Evolutionary conservation across 2,329 filamentous ascomycete species (phyloP).

Genomic region (Simplicillium aogashimaense): DNA sequence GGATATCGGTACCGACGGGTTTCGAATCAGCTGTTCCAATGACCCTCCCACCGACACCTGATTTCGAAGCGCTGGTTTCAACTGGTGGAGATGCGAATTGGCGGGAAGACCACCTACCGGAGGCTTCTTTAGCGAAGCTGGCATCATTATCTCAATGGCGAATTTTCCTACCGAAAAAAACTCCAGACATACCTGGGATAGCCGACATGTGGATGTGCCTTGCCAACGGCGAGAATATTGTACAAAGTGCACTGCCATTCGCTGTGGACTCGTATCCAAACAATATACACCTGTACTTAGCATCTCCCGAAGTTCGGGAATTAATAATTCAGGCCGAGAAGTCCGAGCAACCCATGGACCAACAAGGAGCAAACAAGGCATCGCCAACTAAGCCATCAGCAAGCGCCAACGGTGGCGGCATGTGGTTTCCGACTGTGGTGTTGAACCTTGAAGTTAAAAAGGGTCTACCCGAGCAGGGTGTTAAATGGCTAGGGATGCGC

Average conservation of each 20-base stretch:
- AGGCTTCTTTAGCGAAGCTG: background rate
- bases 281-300: background rate
- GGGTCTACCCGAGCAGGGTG: constrained; percentile 51
- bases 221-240: constrained; percentile 47
- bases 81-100: constrained; percentile 8
- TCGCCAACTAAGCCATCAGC: no score
- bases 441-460: constrained; percentile 68
- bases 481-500: constrained; percentile 59
- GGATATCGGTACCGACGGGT: constrained; percentile 17
- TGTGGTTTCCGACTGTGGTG: constrained; percentile 64
- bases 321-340: constrained; percentile 41
- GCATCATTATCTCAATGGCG: background rate
- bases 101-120: constrained; percentile 5
- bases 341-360: constrained; percentile 18
- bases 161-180: background rate
- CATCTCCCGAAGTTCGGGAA: background rate
- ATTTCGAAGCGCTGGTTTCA: constrained; percentile 8
- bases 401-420: constrained; percentile 13
- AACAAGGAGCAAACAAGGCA: constrained; percentile 7
- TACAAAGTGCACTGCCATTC: constrained; percentile 50
- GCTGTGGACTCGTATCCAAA: constrained; percentile 55
- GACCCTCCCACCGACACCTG: constrained; percentile 8
- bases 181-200: background rate
- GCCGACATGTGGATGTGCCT: constrained; percentile 57
- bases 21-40: constrained; percentile 11